Evolutionary conservation across 352 stramenopile species (phyloP).

Genomic region (Lagenidium sp.): DNA sequence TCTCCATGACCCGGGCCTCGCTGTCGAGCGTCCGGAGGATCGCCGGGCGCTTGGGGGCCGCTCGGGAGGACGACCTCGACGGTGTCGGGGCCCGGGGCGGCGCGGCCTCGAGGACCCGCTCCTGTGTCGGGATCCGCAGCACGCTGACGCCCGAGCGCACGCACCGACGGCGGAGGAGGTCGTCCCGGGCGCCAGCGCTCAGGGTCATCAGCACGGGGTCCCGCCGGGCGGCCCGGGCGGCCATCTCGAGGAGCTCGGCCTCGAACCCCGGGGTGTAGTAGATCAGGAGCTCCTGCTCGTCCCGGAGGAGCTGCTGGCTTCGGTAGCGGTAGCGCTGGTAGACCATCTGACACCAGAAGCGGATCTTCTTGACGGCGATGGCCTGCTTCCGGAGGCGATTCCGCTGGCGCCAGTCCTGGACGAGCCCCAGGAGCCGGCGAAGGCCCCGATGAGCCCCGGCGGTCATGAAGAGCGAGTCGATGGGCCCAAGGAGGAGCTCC

Average conservation of each 20-base stretch:
- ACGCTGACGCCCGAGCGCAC: slow-evolving; percentile 45
- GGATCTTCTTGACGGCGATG: slow-evolving; percentile 67
- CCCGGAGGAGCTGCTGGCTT: slow-evolving; percentile 33
- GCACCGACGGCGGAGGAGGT: slow-evolving; percentile 39
- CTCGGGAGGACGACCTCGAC: background rate
- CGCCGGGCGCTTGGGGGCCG: background rate
- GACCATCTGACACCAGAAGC: slow-evolving; percentile 70
- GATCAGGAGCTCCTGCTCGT: slow-evolving; percentile 62
- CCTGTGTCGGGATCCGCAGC: slow-evolving; percentile 30
- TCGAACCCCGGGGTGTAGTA: slow-evolving; percentile 63
- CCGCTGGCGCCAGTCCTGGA: slow-evolving; percentile 44
- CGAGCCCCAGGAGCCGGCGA: slow-evolving; percentile 33
- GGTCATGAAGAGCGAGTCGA: slow-evolving; percentile 17
- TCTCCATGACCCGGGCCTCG: slow-evolving; percentile 1
- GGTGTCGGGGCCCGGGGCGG: background rate
- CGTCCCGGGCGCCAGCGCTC: slow-evolving; percentile 25
- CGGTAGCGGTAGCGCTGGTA: slow-evolving; percentile 52
- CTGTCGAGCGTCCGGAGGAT: slow-evolving; percentile 3
- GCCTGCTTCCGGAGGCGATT: slow-evolving; percentile 48
- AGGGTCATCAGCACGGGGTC: slow-evolving; percentile 61
- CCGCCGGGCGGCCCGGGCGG: slow-evolving; percentile 31
- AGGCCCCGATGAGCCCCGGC: slow-evolving; percentile 29
- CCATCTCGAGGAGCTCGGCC: slow-evolving; percentile 40
- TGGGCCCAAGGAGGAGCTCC: slow-evolving; percentile 31
- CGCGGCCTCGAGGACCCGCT: slow-evolving; percentile 5